Evolutionary conservation across 2,329 filamentous ascomycete species (phyloP).

Genomic region (Fusarium irregulare): DNA sequence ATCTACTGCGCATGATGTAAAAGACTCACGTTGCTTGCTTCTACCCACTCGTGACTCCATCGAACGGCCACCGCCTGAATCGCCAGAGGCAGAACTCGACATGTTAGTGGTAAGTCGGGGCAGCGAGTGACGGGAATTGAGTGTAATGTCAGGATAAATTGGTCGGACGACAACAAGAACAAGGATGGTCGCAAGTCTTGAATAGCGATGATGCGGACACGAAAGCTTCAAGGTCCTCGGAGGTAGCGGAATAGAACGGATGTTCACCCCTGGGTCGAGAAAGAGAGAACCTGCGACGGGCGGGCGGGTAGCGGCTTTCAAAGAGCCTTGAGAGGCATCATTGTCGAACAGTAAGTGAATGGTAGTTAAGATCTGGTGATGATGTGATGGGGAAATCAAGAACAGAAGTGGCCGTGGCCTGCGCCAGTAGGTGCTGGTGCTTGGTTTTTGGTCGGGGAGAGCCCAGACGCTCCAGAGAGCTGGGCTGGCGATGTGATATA

Average conservation of each 20-base stretch:
- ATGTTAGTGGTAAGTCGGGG: conserved; percentile 44
- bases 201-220: conserved; percentile 26
- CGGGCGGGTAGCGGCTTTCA: conserved; percentile 41
- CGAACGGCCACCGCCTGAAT: conserved; percentile 58
- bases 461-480: conserved; percentile 43
- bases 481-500: conserved; percentile 47
- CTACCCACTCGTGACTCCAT: conserved; percentile 82
- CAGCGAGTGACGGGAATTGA: conserved; percentile 33
- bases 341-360: conserved; percentile 33
- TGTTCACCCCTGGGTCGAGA: conserved; percentile 43
- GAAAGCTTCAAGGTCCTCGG: conserved; percentile 34
- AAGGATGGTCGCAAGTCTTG: conserved; percentile 22
- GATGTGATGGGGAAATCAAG: conserved; percentile 10
- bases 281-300: conserved; percentile 45
- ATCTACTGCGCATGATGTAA: conserved; percentile 19
- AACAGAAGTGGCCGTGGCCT: conserved; percentile 32
- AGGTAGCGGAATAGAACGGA: conserved; percentile 41
- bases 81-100: conserved; percentile 53
- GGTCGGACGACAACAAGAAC: conserved; percentile 25
- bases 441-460: conserved; percentile 39
- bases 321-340: conserved; percentile 45
- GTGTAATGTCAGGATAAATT: conserved; percentile 26
- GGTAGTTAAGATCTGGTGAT: conserved; percentile 16
- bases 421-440: conserved; percentile 41
- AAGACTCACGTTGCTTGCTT: conserved; percentile 81